Base-by-base conservation (phyloP, 2,329 filamentous ascomycete species). In the Fusarium scirpi region DNA sequence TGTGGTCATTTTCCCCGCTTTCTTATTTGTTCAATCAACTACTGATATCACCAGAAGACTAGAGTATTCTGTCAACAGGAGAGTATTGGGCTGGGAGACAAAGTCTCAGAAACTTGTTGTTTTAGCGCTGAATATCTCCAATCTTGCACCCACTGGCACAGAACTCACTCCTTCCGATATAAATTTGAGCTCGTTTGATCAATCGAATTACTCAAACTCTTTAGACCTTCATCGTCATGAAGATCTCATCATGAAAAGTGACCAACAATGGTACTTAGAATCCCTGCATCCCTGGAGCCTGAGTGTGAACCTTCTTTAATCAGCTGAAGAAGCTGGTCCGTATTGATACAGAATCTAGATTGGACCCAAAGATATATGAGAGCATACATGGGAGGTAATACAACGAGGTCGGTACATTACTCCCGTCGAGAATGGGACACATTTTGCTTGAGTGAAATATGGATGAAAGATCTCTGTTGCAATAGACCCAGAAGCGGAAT, bases 251-350 rank as follows among this genome's bases (percentile, higher is more conserved):
- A 34, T 8, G 11, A 5, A 20, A 43, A 12, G 29, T 20, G 16
- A 5, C 13, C 11, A 48, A 22, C 10, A 68, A 24, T 68, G 65
- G 15, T 52, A 68, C 34, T 65, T 68, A 6, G 44, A 59, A 16
- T 68, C 16, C 34, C 47, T 52, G 30, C 64, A 68, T 2, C 58
- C 58, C 20, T 52, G 44, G 29, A 68, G n/a, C 8, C 58, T 40
- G 18, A 22, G 18, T 22, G 48, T 60, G 15, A 68, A 68, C 15
- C 64, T 24, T 13, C 22, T 60, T 68, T 3, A 59, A 24, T 4
- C 38, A 53, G 18, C 46, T 40, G 15, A 56, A 68, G 27, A 40
- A 24, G 16, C 5, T 45, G 48, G 24, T n/a, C 12, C 30, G 24
- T n/a, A 13, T 38, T 27, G 15, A 16, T 47, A 15, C n/a, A 40